Percentiles rank a stretch among this genome's conserved stretches.
Conservation (phyloP, 1,284 basidiomycete genomes). For the Baeospora myosura region DNA sequence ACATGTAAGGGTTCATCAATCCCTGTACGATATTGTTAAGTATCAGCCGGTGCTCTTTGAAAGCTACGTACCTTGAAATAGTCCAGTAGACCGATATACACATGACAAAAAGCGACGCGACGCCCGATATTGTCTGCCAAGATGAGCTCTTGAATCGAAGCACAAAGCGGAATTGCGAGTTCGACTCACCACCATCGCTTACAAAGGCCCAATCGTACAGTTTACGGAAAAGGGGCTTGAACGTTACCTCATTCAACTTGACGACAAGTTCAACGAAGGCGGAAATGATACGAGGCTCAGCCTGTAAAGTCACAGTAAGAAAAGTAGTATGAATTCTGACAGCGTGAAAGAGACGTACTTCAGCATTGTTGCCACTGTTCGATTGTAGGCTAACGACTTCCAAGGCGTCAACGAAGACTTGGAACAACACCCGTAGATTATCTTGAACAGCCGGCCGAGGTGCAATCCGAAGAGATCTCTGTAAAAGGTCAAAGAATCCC, state of each 20-base stretch:
- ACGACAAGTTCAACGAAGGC: conserved; percentile 87
- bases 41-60: conserved; percentile 1
- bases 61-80: conserved; percentile 68
- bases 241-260: conserved; percentile 89
- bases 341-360: conserved; percentile 24
- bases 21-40: conserved; percentile 40
- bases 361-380: conserved; percentile 19
- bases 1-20: conserved; percentile 88
- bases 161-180: no score
- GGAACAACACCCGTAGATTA: conserved; percentile 70
- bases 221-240: conserved; percentile 88
- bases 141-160: background rate
- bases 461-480: conserved; percentile 58
- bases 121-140: conserved; percentile 32
- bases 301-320: conserved; percentile 26
- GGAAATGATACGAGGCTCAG: conserved; percentile 49
- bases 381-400: conserved; percentile 47
- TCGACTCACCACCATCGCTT: conserved; percentile 39
- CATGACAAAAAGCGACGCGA: conserved; percentile 64
- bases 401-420: conserved; percentile 77
- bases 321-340: conserved; percentile 3
- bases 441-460: conserved; percentile 60
- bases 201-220: conserved; percentile 94
- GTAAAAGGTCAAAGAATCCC: conserved; percentile 65
- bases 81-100: conserved; percentile 68